A percentile compares a stretch with the other conserved stretches of the same genome.
Evolutionary conservation across 352 stramenopile genomes (phyloP).

Genomic region (Globisporangium cystogenes): DNA sequence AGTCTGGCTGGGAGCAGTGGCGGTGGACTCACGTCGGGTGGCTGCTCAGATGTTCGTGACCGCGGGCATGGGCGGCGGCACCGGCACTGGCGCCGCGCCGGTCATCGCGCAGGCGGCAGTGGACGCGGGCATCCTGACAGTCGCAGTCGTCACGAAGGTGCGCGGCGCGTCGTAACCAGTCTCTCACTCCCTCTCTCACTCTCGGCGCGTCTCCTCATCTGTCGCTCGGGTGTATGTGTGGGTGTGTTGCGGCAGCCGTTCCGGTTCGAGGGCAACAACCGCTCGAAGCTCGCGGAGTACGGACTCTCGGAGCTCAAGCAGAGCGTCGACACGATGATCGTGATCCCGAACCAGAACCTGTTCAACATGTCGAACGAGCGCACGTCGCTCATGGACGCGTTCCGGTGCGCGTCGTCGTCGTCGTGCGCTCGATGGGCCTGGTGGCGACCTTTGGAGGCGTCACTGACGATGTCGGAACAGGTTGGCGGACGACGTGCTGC

Average conservation of each 20-base stretch:
- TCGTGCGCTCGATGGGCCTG: no score
- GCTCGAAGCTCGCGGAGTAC: slow-evolving; percentile 71
- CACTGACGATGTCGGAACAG: no score
- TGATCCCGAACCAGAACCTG: slow-evolving; percentile 87
- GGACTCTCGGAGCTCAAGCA: slow-evolving; percentile 75
- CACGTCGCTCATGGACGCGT: slow-evolving; percentile 86
- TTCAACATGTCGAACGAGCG: slow-evolving; percentile 87
- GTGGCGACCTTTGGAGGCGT: no score
- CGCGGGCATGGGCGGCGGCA: slow-evolving; percentile 80
- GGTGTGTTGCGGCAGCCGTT: slow-evolving; percentile 77
- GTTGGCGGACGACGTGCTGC: slow-evolving; percentile 79
- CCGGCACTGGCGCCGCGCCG: slow-evolving; percentile 73
- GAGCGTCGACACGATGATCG: slow-evolving; percentile 85
- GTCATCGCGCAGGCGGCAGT: slow-evolving; percentile 81
- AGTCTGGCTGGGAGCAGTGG: neutral
- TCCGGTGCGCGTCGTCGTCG: slow-evolving; percentile 39
- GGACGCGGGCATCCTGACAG: slow-evolving; percentile 79
- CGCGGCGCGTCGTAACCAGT: no score
- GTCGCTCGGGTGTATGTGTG: neutral
- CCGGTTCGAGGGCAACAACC: slow-evolving; percentile 80
- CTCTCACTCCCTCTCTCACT: no score
- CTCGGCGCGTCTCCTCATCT: neutral
- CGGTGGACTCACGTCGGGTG: no score
- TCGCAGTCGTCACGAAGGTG: slow-evolving; percentile 85
- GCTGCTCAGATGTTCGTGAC: slow-evolving; percentile 81